phyloP scores from a whole-genome alignment of 225 moss, liverwort and hornwort genomes.

The Thuidium tamariscinum region DNA sequence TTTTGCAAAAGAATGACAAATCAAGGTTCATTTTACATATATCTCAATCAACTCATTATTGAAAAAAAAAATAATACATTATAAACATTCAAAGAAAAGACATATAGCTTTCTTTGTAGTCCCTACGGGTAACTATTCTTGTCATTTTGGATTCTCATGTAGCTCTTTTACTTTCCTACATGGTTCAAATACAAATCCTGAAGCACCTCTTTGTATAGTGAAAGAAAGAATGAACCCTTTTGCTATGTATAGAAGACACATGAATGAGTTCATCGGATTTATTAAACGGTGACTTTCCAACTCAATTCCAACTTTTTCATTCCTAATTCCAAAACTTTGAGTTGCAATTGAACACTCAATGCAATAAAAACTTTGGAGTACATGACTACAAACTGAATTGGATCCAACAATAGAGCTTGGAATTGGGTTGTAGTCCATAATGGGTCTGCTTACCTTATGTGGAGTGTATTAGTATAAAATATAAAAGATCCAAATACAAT shows the following conservation, averaged over 20 bases:
- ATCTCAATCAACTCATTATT: background rate
- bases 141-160: background rate
- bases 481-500: background rate
- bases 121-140: background rate
- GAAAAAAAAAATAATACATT: too few species aligned
- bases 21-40: background rate
- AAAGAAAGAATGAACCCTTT: background rate
- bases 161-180: background rate
- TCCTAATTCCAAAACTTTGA: background rate
- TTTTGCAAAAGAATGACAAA: too few species aligned
- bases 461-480: background rate
- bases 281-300: background rate
- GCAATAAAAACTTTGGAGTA: background rate
- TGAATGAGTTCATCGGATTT: background rate
- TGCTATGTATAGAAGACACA: background rate
- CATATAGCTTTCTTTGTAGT: too few species aligned
- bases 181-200: background rate
- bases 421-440: background rate
- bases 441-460: background rate
- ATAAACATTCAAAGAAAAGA: too few species aligned
- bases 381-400: too few species aligned
- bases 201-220: background rate
- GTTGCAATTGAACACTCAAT: background rate
- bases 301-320: background rate
- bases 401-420: background rate